Conservation (phyloP, 208 protist species). For the Trichomonas tenax region DNA sequence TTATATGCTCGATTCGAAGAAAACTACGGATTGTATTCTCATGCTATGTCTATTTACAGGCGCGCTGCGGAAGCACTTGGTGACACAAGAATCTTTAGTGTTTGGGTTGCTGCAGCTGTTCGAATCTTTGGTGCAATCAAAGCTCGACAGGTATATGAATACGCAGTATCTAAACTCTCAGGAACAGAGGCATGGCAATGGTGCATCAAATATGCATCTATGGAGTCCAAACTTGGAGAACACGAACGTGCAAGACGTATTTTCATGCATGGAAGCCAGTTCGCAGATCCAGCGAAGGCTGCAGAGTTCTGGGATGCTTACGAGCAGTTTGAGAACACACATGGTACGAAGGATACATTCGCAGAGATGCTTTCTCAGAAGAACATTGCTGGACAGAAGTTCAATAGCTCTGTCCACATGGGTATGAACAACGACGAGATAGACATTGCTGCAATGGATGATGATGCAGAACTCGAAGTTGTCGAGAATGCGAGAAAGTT, state of each 20-base stretch:
- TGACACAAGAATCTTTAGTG: not conserved
- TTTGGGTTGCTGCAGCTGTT: not conserved
- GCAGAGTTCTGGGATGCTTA: not conserved
- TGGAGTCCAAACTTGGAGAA: not conserved
- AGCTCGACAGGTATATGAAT: conserved; percentile 12
- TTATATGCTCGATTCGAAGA: conserved; percentile 10
- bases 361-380: conserved; percentile 13
- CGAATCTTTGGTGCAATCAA: not conserved
- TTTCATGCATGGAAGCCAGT: not conserved
- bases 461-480: not conserved
- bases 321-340: not conserved
- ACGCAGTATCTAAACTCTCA: not conserved
- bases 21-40: not conserved
- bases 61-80: not conserved
- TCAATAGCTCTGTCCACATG: not conserved
- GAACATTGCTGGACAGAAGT: not conserved
- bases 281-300: not conserved
- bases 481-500: not conserved
- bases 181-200: not conserved
- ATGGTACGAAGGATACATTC: not conserved
- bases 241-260: not conserved
- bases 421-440: not conserved
- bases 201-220: not conserved
- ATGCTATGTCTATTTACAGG: not conserved
- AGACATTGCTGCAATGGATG: not conserved